Conservation (phyloP, 1,139 yeast genomes). For the Candida glucosophila region DNA sequence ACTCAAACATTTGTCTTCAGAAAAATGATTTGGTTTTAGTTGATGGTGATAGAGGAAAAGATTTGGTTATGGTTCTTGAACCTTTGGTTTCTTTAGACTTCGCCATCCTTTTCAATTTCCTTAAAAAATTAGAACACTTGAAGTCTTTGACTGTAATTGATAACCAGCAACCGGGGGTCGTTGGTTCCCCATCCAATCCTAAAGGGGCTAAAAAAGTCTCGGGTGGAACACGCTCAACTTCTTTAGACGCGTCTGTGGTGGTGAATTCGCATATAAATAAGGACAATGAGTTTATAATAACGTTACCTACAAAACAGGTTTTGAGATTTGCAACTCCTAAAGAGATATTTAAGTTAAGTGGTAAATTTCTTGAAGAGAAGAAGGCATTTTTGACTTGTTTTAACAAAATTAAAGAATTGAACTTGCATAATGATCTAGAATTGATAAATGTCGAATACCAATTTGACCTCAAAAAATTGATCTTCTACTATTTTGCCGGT, state of each 20-base stretch:
- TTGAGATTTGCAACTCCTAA: constrained; percentile 41
- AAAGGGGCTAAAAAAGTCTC: constrained; percentile 15
- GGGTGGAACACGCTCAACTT: constrained; percentile 31
- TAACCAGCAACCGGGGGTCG: constrained; percentile 8
- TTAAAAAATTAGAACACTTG: constrained; percentile 69
- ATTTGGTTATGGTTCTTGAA: constrained; percentile 41
- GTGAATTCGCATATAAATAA: constrained; percentile 32
- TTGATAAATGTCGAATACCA: constrained; percentile 82
- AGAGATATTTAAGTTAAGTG: constrained; percentile 35
- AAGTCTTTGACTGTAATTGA: constrained; percentile 55
- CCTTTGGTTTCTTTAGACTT: constrained; percentile 35
- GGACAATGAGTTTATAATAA: constrained; percentile 40
- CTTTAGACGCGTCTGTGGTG: constrained; percentile 28
- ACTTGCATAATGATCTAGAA: constrained; percentile 32
- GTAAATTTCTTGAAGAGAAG: constrained; percentile 38
- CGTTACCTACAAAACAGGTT: constrained; percentile 42
- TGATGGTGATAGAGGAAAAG: constrained; percentile 45
- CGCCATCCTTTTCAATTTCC: constrained; percentile 73
- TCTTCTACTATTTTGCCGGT: constrained; percentile 76
- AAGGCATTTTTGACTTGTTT: constrained; percentile 38
- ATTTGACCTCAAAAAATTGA: constrained; percentile 87
- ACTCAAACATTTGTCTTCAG: constrained; percentile 44
- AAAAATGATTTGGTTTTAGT: constrained; percentile 38
- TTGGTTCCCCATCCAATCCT: constrained; percentile 4
- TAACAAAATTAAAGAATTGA: constrained; percentile 37